These are phyloP conservation scores for Daldinia concentrica DNA, from an alignment of 495 filamentous ascomycete species.

Conservation along the genomic window DNA sequence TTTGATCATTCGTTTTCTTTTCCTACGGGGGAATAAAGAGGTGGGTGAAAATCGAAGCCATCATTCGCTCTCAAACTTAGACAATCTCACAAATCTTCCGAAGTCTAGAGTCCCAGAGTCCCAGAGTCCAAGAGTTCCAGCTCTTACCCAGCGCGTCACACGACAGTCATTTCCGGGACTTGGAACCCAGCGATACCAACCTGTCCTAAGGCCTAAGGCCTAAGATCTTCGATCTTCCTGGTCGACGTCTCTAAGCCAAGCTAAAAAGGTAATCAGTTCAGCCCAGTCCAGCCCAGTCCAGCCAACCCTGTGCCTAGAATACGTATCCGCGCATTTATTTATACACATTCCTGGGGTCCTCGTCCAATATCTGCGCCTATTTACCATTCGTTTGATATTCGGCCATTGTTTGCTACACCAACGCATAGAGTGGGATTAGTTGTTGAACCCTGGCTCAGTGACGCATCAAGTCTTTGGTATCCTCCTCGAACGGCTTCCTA, in stretches of 20 bases:
- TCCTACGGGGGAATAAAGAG: constrained; percentile 1
- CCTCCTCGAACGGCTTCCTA: constrained; percentile 23
- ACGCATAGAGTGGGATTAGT: neutral
- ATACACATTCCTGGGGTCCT: constrained; percentile 13
- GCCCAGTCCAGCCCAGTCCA: neutral
- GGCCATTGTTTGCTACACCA: constrained; percentile 8
- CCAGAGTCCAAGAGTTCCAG: neutral
- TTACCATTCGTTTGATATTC: neutral
- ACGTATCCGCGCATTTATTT: constrained; percentile 11
- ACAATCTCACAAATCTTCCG: constrained; percentile 8
- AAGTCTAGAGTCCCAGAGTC: neutral
- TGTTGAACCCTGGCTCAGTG: neutral
- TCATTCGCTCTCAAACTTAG: neutral
- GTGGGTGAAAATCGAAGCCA: neutral
- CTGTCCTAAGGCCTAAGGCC: constrained; percentile 2
- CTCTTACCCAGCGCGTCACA: constrained; percentile 8
- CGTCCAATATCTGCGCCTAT: neutral
- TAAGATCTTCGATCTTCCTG: neutral
- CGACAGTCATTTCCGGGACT: neutral
- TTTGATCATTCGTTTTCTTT: constrained; percentile 1
- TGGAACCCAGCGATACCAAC: constrained; percentile 24
- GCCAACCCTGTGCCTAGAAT: constrained; percentile 14
- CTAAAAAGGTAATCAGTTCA: constrained; percentile 1
- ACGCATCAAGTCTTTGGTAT: constrained; percentile 2
- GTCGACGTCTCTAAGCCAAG: constrained; percentile 15